A percentile compares a stretch with the other conserved stretches of the same genome.
These are phyloP conservation scores for Lecanosticta acicola DNA, from an alignment of 2,329 filamentous ascomycete genomes.

Conservation along the genomic window DNA sequence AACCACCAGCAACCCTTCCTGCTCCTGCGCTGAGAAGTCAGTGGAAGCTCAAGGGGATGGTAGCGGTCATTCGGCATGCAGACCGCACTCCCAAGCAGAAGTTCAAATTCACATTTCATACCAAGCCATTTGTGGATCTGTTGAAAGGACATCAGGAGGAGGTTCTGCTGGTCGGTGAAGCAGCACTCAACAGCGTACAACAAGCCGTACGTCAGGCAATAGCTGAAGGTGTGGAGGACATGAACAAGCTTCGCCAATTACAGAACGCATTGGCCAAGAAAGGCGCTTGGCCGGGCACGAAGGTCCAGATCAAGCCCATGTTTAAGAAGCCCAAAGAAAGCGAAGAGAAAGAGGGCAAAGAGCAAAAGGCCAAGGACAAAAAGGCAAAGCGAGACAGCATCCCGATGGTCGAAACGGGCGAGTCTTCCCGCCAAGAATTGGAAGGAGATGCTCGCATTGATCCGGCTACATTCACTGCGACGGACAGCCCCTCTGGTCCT, in stretches of 20 bases:
- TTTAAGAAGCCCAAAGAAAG: constrained; percentile 72
- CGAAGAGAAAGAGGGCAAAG: constrained; percentile 12
- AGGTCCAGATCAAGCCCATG: constrained; percentile 99
- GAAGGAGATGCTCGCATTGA: not conserved
- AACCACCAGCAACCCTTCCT: constrained; percentile 34
- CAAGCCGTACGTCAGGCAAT: constrained; percentile 80
- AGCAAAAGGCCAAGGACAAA: constrained; percentile 42
- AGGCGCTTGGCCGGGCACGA: constrained; percentile 88
- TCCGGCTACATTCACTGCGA: constrained; percentile 19
- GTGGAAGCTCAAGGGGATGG: constrained; percentile 97
- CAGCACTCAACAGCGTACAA: constrained; percentile 80
- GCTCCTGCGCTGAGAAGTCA: constrained; percentile 70
- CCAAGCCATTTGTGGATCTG: constrained; percentile 88
- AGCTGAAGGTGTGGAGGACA: constrained; percentile 74
- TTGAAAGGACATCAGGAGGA: constrained; percentile 95
- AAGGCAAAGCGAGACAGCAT: constrained; percentile 16
- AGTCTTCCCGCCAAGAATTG: not conserved
- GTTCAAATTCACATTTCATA: constrained; percentile 99
- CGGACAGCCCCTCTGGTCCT: constrained; percentile 31
- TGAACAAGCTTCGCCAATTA: constrained; percentile 75
- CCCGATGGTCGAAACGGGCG: constrained; percentile 9
- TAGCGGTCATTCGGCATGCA: constrained; percentile 91
- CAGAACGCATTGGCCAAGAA: constrained; percentile 88
- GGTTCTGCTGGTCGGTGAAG: constrained; percentile 86
- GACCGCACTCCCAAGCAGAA: constrained; percentile 98